Evolutionary conservation across 1,284 basidiomycete species (phyloP).

Genomic region (Moesziomyces sp.): DNA sequence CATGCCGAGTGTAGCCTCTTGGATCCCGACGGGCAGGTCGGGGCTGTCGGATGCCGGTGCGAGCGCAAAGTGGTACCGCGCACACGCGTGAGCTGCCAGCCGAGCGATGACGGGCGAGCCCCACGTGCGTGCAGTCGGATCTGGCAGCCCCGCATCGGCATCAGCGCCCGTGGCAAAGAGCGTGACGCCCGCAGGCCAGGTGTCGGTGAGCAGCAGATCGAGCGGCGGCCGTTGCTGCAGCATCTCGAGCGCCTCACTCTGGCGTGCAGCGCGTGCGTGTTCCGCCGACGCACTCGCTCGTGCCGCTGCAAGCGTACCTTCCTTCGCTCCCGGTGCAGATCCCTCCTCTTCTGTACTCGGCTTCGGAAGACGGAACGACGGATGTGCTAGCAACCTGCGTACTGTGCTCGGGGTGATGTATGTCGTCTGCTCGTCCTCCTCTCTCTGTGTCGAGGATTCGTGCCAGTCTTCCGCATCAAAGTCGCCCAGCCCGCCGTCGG

Average conservation of each 20-base stretch:
- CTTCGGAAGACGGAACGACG: constrained; percentile 32
- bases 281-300: constrained; percentile 25
- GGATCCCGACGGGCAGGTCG: constrained; percentile 31
- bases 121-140: constrained; percentile 50
- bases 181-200: constrained; percentile 58
- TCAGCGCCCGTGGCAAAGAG: constrained; percentile 39
- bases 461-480: constrained; percentile 20
- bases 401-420: constrained; percentile 35
- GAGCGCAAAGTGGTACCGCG: constrained; percentile 62
- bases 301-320: constrained; percentile 54
- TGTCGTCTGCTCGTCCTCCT: constrained; percentile 11
- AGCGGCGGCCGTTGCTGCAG: constrained; percentile 39
- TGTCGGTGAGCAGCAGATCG: constrained; percentile 60
- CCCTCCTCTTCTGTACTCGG: neutral
- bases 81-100: constrained; percentile 38
- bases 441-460: constrained; percentile 8
- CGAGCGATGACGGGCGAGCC: constrained; percentile 53
- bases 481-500: constrained; percentile 1
- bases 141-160: constrained; percentile 26
- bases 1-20: constrained; percentile 13
- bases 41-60: constrained; percentile 21
- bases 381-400: constrained; percentile 33
- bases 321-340: constrained; percentile 11
- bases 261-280: constrained; percentile 12
- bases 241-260: constrained; percentile 17